Percentiles rank a stretch among this genome's conserved stretches.
Conservation (phyloP, 352 stramenopile genomes). For the Phytophthora fragariae region DNA sequence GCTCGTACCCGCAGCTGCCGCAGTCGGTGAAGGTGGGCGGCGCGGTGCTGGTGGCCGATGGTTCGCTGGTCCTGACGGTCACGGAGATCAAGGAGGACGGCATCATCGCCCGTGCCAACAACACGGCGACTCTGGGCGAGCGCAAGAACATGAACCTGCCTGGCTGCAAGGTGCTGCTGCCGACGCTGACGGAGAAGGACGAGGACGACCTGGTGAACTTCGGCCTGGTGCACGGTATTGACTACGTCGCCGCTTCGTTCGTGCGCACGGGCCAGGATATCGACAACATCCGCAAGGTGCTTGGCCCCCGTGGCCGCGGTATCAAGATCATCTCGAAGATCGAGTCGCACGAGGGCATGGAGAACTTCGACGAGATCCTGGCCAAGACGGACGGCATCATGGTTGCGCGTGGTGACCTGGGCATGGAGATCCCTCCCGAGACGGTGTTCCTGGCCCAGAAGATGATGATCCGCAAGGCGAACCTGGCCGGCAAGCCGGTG, state of each 20-base stretch:
- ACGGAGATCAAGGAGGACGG: too few relatives aligned
- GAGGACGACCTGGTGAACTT: slow-evolving; percentile 95
- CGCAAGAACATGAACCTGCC: too few relatives aligned
- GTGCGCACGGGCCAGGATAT: slow-evolving; percentile 97
- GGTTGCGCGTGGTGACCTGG: slow-evolving; percentile 97
- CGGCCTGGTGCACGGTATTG: slow-evolving; percentile 94
- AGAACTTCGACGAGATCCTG: slow-evolving; percentile 97
- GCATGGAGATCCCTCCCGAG: slow-evolving; percentile 97
- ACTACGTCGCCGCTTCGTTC: slow-evolving; percentile 98
- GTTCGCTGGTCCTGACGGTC: slow-evolving; percentile 93
- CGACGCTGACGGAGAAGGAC: slow-evolving; percentile 87
- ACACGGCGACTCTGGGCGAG: too few relatives aligned
- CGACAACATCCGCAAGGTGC: slow-evolving; percentile 92
- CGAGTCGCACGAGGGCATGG: slow-evolving; percentile 97
- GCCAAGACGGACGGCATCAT: slow-evolving; percentile 97
- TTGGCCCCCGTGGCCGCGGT: slow-evolving; percentile 74
- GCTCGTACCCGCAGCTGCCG: slow-evolving; percentile 93
- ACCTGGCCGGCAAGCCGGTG: slow-evolving; percentile 91
- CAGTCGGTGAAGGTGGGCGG: slow-evolving; percentile 91
- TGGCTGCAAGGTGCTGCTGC: too few relatives aligned
- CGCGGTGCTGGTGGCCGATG: slow-evolving; percentile 95
- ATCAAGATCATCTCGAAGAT: slow-evolving; percentile 98
- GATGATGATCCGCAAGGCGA: slow-evolving; percentile 96
- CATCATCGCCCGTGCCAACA: too few relatives aligned
- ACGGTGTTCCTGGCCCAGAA: slow-evolving; percentile 99